A percentile compares a stretch with the other conserved stretches of the same genome.
These are phyloP conservation scores for Ophiostoma australiae DNA, from an alignment of 2,329 filamentous ascomycete genomes.

Conservation along the genomic window DNA sequence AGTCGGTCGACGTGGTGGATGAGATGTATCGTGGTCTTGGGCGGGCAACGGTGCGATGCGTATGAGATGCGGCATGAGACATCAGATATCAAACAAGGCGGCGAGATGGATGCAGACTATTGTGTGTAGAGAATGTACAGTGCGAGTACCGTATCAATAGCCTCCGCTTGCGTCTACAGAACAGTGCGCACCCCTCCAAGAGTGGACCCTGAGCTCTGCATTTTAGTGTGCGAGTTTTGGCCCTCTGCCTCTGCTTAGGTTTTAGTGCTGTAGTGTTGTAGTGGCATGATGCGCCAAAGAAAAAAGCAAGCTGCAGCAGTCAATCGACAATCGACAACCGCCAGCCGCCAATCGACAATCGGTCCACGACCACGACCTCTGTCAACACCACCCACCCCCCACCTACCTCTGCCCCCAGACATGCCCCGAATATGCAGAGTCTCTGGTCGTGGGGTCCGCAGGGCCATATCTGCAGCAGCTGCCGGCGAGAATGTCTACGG, in stretches of 20 bases:
- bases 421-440: slow-evolving; percentile 56
- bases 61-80: not conserved
- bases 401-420: slow-evolving; percentile 13
- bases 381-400: not conserved
- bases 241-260: not conserved
- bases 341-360: not conserved
- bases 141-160: not conserved
- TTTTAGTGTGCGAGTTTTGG: not conserved
- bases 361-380: not conserved
- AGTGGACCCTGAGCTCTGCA: slow-evolving; percentile 4
- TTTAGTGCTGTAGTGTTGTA: slow-evolving; percentile 1
- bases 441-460: slow-evolving; percentile 63
- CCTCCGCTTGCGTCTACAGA: not conserved
- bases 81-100: no score
- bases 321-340: no score
- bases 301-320: slow-evolving; percentile 2
- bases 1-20: not conserved
- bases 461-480: slow-evolving; percentile 61
- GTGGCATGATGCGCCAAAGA: slow-evolving; percentile 26
- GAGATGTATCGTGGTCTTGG: not conserved
- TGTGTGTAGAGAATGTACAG: no score
- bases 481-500: slow-evolving; percentile 51
- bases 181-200: slow-evolving; percentile 4
- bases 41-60: not conserved
- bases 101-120: not conserved